Evolutionary conservation across 352 stramenopile species (phyloP).

Genomic region (Phytopythium sindhum): DNA sequence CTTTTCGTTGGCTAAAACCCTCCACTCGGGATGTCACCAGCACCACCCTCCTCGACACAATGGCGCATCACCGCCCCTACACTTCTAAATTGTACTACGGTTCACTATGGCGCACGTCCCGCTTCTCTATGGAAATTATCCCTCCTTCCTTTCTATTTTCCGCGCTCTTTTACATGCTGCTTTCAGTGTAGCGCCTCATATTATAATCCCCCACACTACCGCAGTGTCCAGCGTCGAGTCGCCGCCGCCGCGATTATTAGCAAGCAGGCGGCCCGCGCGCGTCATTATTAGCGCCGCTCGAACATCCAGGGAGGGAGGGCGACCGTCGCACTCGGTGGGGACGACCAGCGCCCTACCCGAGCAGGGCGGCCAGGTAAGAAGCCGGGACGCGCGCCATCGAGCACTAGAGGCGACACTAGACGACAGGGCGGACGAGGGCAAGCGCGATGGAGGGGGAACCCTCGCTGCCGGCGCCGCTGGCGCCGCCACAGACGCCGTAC

Average conservation of each 20-base stretch:
- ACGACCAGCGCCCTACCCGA: too few relatives aligned
- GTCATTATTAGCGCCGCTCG: too few relatives aligned
- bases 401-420: too few relatives aligned
- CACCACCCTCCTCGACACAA: neutral
- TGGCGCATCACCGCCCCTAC: too few relatives aligned
- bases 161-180: neutral
- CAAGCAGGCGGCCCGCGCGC: too few relatives aligned
- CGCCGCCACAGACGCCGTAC: conserved; percentile 21
- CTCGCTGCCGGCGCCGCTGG: neutral
- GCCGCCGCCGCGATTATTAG: too few relatives aligned
- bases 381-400: too few relatives aligned
- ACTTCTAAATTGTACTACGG: too few relatives aligned
- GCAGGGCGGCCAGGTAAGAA: too few relatives aligned
- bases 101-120: conserved; percentile 2
- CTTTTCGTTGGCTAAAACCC: neutral
- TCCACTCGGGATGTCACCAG: neutral
- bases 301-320: too few relatives aligned
- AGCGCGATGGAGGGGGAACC: neutral
- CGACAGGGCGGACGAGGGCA: neutral
- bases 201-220: too few relatives aligned
- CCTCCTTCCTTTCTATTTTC: neutral
- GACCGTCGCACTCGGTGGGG: too few relatives aligned
- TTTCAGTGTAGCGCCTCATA: neutral
- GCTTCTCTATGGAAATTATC: neutral
- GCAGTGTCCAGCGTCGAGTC: neutral